Base-by-base conservation (phyloP, 768 basidiomycete species). In the Pleurotus cornucopiae region DNA sequence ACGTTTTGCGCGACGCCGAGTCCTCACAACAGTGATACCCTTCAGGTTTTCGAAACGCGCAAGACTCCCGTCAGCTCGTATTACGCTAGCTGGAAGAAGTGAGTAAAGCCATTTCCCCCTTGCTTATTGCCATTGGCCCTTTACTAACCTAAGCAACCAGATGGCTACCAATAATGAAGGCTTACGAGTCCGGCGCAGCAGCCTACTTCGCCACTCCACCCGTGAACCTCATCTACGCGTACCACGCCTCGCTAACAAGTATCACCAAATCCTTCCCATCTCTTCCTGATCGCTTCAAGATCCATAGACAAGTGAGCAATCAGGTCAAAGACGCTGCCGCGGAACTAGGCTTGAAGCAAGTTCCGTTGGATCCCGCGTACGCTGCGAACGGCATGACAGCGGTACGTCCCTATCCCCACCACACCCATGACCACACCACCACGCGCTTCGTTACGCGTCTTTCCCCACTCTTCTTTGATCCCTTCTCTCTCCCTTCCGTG, bases 311-410 rank as follows among this genome's bases (percentile, higher is more conserved):
- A 40, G 84, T 83, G 1, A 87, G 85, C 56, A 64, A 76, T 55
- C 81, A 80, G 56, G 71, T 99, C 69, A 94, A 91, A 71, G 70
- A 80, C 5, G 81, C 83, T 1, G 84, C 85, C 4, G 66, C 71
- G 43, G 76, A 72, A 18, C 75, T 96, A 43, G 94, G 93, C 2
- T 74, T 98, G 62, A 85, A 74, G 64, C 84, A 84, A 63, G 76
- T 98, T 6, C 83, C 95, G 6, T 65, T 81, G 9, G 73, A 78
- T 23, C 74, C 82, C 1, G 72, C 77, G 2, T 77, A 81, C 57
- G 80, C 88, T 14, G 95, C 97, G 2, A 96, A 95, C 66, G 95
- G 96, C 40, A 98, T 99, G 97, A 91, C 89, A 5, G 95, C 94
- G 41, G 85, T 91, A 64, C 60, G 76, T 65, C 40, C 11, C 11